phyloP scores from a whole-genome alignment of 345 rosid genomes.

The Limnanthes douglasii region DNA sequence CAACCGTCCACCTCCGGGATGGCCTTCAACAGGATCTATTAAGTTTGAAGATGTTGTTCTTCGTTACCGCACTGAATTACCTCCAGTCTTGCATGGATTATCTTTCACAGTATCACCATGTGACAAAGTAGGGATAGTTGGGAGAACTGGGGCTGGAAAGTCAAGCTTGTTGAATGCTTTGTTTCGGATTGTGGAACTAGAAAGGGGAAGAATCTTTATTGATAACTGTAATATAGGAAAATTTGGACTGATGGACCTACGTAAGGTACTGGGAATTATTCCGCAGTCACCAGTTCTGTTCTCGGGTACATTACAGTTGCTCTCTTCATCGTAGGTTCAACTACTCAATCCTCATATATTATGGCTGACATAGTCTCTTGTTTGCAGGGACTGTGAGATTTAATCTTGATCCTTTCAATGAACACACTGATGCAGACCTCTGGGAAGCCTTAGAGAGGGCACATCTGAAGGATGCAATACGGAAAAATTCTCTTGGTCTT shows the following conservation, averaged over 20 bases:
- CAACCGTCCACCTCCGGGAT: constrained; percentile 93
- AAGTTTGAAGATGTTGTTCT: constrained; percentile 85
- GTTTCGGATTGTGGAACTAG: constrained; percentile 87
- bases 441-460: constrained; percentile 99
- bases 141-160: constrained; percentile 99
- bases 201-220: constrained; percentile 82
- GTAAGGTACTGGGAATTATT: constrained; percentile 92
- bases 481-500: constrained; percentile 75
- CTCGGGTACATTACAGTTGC: constrained; percentile 46
- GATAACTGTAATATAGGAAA: constrained; percentile 68
- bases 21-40: constrained; percentile 97
- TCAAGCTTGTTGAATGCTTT: constrained; percentile 94
- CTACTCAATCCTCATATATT: background rate
- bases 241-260: constrained; percentile 81
- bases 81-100: constrained; percentile 82
- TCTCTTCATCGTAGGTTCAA: background rate
- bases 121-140: constrained; percentile 95
- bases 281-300: constrained; percentile 99
- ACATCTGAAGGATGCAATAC: constrained; percentile 75
- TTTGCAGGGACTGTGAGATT: constrained; percentile 79
- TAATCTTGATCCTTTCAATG: constrained; percentile 94
- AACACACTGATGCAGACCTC: constrained; percentile 93
- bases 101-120: constrained; percentile 71
- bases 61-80: constrained; percentile 90
- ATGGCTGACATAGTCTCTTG: constrained; percentile 3